A percentile compares a stretch with the other conserved stretches of the same genome.
Evolutionary conservation across 2,329 filamentous ascomycete species (phyloP).

Genomic region (Colletotrichum abscissum): DNA sequence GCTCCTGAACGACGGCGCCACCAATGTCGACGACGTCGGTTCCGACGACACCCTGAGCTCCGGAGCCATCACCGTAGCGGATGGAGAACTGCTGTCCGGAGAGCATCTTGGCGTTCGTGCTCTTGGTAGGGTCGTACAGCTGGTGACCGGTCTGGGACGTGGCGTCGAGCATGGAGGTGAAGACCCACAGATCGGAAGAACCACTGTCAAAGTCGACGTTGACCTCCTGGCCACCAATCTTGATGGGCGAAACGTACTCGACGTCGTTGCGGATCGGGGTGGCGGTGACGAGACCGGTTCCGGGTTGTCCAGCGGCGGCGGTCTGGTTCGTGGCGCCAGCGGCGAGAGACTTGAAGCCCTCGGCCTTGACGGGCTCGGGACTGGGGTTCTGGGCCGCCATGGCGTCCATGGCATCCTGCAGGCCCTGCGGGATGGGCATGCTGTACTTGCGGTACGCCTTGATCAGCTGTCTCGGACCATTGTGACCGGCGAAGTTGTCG

Average conservation of each 20-base stretch:
- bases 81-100: conserved; percentile 68
- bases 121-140: conserved; percentile 51
- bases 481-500: conserved; percentile 61
- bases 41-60: conserved; percentile 72
- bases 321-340: conserved; percentile 18
- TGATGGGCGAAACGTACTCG: conserved; percentile 77
- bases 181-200: conserved; percentile 80
- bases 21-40: conserved; percentile 76
- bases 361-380: conserved; percentile 38
- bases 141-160: conserved; percentile 59
- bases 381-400: conserved; percentile 25
- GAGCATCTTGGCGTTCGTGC: conserved; percentile 46
- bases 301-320: conserved; percentile 20
- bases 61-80: conserved; percentile 76
- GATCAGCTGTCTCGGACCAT: conserved; percentile 71
- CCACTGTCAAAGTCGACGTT: conserved; percentile 82
- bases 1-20: conserved; percentile 68
- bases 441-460: conserved; percentile 78
- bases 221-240: conserved; percentile 75
- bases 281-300: conserved; percentile 69
- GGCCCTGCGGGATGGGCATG: conserved; percentile 58
- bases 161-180: conserved; percentile 68
- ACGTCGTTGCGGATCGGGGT: conserved; percentile 73
- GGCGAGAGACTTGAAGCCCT: conserved; percentile 27
- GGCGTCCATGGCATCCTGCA: conserved; percentile 50